Conservation (phyloP, 164 flowering plant genomes). For the Kingdonia uniflora region DNA sequence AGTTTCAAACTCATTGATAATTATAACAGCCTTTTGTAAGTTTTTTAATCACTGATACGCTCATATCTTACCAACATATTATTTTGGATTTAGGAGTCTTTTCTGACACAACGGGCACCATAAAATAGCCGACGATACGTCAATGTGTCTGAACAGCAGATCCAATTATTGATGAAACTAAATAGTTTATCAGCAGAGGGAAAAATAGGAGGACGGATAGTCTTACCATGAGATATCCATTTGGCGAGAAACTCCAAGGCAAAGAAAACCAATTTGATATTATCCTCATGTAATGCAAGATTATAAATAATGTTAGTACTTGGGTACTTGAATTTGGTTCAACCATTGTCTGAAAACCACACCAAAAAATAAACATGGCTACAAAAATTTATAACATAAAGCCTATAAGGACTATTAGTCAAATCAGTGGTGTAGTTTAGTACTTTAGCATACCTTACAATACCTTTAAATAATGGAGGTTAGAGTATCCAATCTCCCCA, state of each 20-base stretch:
- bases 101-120: constrained; percentile 65
- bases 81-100: constrained; percentile 58
- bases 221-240: constrained; percentile 70
- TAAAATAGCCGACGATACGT: constrained; percentile 81
- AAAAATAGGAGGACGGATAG: constrained; percentile 40
- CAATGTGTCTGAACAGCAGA: constrained; percentile 74
- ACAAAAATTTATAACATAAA: background rate
- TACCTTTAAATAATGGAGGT: constrained; percentile 75
- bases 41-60: constrained; percentile 67
- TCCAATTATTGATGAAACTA: constrained; percentile 52
- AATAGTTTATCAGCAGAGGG: constrained; percentile 79
- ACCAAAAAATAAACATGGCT: constrained; percentile 1
- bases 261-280: constrained; percentile 64
- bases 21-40: constrained; percentile 58
- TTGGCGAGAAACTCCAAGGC: constrained; percentile 73
- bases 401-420: background rate
- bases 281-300: constrained; percentile 56
- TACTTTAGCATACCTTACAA: constrained; percentile 67
- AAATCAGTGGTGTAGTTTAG: background rate
- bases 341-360: constrained; percentile 54
- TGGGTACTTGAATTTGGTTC: constrained; percentile 79
- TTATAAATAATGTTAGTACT: constrained; percentile 56
- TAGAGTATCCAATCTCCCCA: constrained; percentile 65
- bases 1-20: constrained; percentile 64
- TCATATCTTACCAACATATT: constrained; percentile 63